Base-by-base conservation (phyloP, 176 grass and related monocot species). In the Saccharum spontaneum region DNA sequence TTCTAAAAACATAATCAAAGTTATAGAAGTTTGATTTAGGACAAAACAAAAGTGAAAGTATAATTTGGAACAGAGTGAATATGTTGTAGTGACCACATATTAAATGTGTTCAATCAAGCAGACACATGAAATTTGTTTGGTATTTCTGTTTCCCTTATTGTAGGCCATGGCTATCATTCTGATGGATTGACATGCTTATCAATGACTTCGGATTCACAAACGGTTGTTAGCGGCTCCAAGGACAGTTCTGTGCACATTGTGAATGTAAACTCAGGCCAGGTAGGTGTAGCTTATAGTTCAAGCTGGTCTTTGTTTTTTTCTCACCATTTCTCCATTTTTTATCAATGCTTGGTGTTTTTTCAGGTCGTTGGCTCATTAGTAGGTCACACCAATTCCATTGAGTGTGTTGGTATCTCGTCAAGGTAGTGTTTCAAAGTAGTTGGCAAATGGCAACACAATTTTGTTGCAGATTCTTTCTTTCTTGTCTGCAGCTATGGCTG, bases 101-200 rank as follows among this genome's bases (percentile, higher is more conserved):
- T 81, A 36, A 18, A 23, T 12, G 1, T 74, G 75, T 5, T 68
- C 11, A 23, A 61, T 61, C 57, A 33, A 38, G 50, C 22, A 87
- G 54, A 57, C 1, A 10, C 43, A 28, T 67, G 70, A 10, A 79
- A 30, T 69, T 68, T 33, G 20, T 83, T 67, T 38, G 44, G 54
- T 54, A 28, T 33, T 78, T 57, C 24, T 17, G 5, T 68, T 82
- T 75, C 15, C 18, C 48, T 54, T 24, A 69, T 48, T 67, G 22
- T 86, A 99, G 97, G 93, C 22, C 88, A 96, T 86, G 86, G 85
- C 24, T 99, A 96, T 85, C 97, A 96, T 79, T 83, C 83, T 66
- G 93, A 94, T 89, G 93, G 91, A 85, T 89, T 99, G 76, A 94
- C 93, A 79, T 99, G 93, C 76, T 90, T 99, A 87, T 86, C 84